These are phyloP conservation scores for Fomitopsis schrenkii DNA, from an alignment of 1,284 basidiomycete genomes.

Conservation along the genomic window DNA sequence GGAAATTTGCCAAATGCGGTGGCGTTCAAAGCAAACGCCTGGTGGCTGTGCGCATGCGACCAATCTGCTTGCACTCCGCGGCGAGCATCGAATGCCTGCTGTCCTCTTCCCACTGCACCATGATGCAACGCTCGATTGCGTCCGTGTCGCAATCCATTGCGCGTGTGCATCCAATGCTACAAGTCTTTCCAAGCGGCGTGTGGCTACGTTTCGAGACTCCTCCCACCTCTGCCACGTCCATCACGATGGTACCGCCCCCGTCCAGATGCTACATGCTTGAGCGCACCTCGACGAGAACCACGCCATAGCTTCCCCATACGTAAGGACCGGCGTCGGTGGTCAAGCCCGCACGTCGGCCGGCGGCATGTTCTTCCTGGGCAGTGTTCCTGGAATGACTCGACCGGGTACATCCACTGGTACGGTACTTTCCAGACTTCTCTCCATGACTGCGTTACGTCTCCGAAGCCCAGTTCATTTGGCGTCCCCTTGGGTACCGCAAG, in stretches of 20 bases:
- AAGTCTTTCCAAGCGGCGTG: too few species aligned
- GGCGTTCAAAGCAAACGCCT: background rate
- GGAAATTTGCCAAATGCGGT: background rate
- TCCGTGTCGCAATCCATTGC: slow-evolving; percentile 46
- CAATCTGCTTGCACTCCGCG: background rate
- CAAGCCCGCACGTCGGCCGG: background rate
- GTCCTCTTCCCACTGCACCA: background rate
- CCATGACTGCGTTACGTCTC: background rate
- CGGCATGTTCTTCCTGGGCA: background rate
- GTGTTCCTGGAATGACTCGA: background rate
- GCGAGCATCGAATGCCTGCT: background rate
- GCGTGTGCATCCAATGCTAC: background rate
- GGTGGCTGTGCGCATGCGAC: background rate
- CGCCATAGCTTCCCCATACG: background rate
- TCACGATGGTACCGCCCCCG: background rate
- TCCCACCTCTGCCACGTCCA: background rate
- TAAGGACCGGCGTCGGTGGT: background rate
- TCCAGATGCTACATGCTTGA: background rate
- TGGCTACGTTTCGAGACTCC: background rate
- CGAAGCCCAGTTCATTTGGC: background rate
- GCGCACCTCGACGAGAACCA: background rate
- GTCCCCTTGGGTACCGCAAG: background rate
- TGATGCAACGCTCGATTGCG: background rate
- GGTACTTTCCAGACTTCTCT: background rate
- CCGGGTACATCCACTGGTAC: background rate